Evolutionary conservation across 306 rosid genomes (phyloP), one percentile per base, ranked within the genome.

Genomic region (Vicia villosa): DNA sequence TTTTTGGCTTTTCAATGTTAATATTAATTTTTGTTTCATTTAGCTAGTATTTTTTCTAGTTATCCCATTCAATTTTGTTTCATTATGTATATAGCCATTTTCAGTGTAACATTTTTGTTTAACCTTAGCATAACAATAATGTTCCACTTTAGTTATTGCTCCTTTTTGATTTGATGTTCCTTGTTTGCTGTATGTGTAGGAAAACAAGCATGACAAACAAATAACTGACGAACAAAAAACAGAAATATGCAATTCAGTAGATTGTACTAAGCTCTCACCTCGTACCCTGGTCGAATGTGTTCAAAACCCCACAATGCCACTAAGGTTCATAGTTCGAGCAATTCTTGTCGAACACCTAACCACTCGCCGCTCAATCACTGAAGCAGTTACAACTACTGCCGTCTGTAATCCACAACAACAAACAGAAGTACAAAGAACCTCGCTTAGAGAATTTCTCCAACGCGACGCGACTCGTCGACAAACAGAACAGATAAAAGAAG

Each of bases 261-360:
- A 93, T 72, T 93, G 98, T 26, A 76, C 78, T 6, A 86, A 85
- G 77, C 82, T 93, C 24, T 90, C 98, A 6, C 73, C 85, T 2
- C 55, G 42, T 9, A 45, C 74, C 4, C 80, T 93, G 0, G 72
- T 88, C 1, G 80, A 85, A 11, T 92, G 93, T 4, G 89, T 93
- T 8, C 97, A 86, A 79, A 93, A 90, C 71, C 96, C 96, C 1
- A 19, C 32, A 60, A 86, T 93, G 98, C 91, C 98, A 0, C 79
- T 93, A 10, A 80, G 90, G 45, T 93, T 93, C 81, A 74, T 93
- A 4, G 83, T 93, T 74, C 84, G 82, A 72, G 97, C 94, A 20
- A 86, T 93, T 90, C 59, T 93, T 17, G 57, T 88, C 2, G 96
- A 93, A 76, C 96, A 93, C 72, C 96, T 90, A 79, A 85, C 81